Evolutionary conservation across 2,329 filamentous ascomycete genomes (phyloP).

Genomic region (Colletotrichum eleusines): DNA sequence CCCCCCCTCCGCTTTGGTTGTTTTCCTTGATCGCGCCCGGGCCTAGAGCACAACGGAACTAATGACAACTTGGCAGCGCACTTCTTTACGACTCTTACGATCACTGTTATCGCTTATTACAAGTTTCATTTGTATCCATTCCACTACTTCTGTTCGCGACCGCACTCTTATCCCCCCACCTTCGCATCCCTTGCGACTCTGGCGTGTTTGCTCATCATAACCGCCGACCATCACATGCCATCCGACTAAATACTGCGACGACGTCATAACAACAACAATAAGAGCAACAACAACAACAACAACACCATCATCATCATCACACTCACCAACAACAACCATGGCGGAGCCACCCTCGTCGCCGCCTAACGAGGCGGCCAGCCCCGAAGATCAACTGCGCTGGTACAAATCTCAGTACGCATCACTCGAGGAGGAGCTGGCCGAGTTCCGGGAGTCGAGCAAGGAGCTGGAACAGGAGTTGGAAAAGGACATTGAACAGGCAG

Average conservation of each 20-base stretch:
- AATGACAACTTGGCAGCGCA: conserved; percentile 24
- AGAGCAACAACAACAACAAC: conserved; percentile 31
- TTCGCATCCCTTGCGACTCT: conserved; percentile 14
- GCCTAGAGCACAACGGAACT: conserved; percentile 7
- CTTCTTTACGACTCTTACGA: conserved; percentile 34
- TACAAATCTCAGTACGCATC: conserved; percentile 97
- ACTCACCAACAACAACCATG: conserved; percentile 55
- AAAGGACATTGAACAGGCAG: conserved; percentile 94
- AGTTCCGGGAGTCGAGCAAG: conserved; percentile 94
- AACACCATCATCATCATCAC: no score
- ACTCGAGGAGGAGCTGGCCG: conserved; percentile 88
- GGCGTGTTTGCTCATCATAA: conserved; percentile 1
- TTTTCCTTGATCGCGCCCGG: conserved; percentile 11
- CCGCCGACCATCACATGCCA: conserved; percentile 35
- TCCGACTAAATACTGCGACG: conserved; percentile 10
- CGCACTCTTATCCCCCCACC: conserved; percentile 14
- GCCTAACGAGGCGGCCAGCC: conserved; percentile 64
- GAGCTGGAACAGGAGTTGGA: conserved; percentile 95
- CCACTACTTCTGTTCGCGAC: conserved; percentile 30
- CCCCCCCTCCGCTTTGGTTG: background rate
- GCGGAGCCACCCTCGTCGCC: conserved; percentile 73
- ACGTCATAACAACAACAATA: conserved; percentile 33
- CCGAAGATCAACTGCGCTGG: conserved; percentile 86
- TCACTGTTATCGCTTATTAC: conserved; percentile 20
- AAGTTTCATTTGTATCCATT: conserved; percentile 39